Evolutionary conservation across 2,329 filamentous ascomycete species (phyloP).

Genomic region (Alternaria incomplexa): DNA sequence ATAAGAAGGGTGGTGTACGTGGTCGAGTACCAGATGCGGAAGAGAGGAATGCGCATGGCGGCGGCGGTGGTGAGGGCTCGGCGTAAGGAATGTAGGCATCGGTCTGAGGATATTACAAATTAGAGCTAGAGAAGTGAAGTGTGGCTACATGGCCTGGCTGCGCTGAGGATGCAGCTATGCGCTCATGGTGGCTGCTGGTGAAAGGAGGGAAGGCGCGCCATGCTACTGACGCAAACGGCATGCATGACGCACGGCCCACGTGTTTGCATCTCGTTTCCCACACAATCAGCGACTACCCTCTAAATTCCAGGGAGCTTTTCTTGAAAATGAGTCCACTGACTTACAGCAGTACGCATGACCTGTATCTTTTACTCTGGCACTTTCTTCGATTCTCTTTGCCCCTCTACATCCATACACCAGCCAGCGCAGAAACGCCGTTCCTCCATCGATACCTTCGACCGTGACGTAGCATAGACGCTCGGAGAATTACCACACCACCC

Average conservation of each 20-base stretch:
- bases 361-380: background rate
- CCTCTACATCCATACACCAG: background rate
- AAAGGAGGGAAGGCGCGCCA: conserved; percentile 23
- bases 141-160: conserved; percentile 25
- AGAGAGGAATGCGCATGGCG: conserved; percentile 62
- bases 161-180: conserved; percentile 16
- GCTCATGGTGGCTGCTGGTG: conserved; percentile 12
- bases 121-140: conserved; percentile 19
- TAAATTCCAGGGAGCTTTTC: background rate
- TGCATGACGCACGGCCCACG: conserved; percentile 24
- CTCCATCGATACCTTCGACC: background rate
- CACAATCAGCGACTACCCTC: background rate
- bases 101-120: conserved; percentile 31
- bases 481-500: background rate
- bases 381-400: background rate
- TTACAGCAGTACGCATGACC: background rate
- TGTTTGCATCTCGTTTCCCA: conserved; percentile 10
- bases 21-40: conserved; percentile 80
- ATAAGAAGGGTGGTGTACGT: conserved; percentile 79
- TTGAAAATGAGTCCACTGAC: background rate
- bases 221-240: conserved; percentile 27
- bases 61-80: conserved; percentile 8
- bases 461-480: background rate
- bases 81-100: conserved; percentile 26
- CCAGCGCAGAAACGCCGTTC: background rate